These are phyloP conservation scores for Arthroderma uncinatum DNA, from an alignment of 2,329 filamentous ascomycete species.

Conservation along the genomic window DNA sequence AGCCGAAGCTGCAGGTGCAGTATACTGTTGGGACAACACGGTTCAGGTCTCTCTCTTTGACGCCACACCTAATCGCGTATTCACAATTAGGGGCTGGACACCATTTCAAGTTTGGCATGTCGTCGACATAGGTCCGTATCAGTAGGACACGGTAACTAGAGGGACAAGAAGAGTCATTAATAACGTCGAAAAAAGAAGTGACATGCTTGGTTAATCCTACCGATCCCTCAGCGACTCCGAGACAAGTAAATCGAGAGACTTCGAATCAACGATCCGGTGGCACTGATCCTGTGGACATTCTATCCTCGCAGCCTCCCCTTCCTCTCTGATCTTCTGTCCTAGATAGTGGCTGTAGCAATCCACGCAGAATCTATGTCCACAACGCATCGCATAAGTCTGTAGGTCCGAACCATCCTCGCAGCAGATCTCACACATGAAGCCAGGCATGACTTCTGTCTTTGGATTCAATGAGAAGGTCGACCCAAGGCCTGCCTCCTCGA, in stretches of 20 bases:
- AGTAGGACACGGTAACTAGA: constrained; percentile 70
- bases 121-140: constrained; percentile 90
- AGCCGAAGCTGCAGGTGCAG: constrained; percentile 72
- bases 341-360: constrained; percentile 89
- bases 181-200: background rate
- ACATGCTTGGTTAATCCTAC: constrained; percentile 25
- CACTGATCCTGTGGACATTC: constrained; percentile 84
- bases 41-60: constrained; percentile 79
- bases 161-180: constrained; percentile 12
- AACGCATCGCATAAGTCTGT: constrained; percentile 85
- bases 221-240: constrained; percentile 46
- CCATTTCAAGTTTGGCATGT: constrained; percentile 93
- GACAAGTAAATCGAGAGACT: constrained; percentile 68
- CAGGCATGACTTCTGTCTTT: constrained; percentile 57
- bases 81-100: constrained; percentile 95
- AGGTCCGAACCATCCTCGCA: constrained; percentile 74
- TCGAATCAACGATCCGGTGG: constrained; percentile 80
- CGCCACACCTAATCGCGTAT: constrained; percentile 76
- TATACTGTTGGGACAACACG: constrained; percentile 81
- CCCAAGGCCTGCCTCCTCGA: constrained; percentile 75
- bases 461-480: constrained; percentile 51
- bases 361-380: constrained; percentile 84
- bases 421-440: constrained; percentile 90
- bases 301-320: constrained; percentile 89
- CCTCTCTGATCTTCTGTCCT: constrained; percentile 82